Base-by-base conservation (phyloP, 192 early-diverging fungal species). In the Backusella psychrophila region DNA sequence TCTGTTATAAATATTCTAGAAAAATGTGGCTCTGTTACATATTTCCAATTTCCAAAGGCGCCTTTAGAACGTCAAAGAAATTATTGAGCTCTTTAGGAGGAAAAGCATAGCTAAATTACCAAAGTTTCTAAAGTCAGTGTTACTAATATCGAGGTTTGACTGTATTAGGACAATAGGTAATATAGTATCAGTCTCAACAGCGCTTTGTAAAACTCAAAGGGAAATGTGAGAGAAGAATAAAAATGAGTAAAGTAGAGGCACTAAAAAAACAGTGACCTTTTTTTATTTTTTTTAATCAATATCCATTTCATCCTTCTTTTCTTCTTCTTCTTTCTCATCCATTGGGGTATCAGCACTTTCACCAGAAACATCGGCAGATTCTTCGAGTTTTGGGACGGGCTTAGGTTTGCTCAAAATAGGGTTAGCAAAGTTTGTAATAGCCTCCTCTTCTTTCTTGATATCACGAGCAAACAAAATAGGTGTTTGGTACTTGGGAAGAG, bases 381-480 rank as follows among this genome's bases (percentile, higher is more conserved):
- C 88, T 69, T 83, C 85, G 66, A 77, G 82, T 78, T 90, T 86
- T 33, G 91, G 91, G 35, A 86, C 88, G 35, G 96, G 96, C 90
- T 97, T 97, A 84, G 96, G 95, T 82, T 93, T 94, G 83, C 87
- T 92, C 72, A 97, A 83, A 73, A 97, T 92, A 12, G 94, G 91
- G 39, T 78, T 91, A 38, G 94, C 93, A 81, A 90, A 91, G 79
- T 87, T 84, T 76, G 81, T 83, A 44, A 98, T 77, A 31, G 85
- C 78, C 23, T 94, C 91, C 65, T 89, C 88, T 85, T 98, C 91
- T 82, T 86, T 87, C 72, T 78, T 75, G 81, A 99, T 93, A 77
- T 94, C 89, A 44, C 82, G 86, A 46, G 89, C 81, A 44, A 86
- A 90, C 41, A 99, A 85, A 56, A 85, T 77, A 1, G 90, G 94